phyloP scores from a whole-genome alignment of 169 alveolate species.

The Cryptosporidium tyzzeri region DNA sequence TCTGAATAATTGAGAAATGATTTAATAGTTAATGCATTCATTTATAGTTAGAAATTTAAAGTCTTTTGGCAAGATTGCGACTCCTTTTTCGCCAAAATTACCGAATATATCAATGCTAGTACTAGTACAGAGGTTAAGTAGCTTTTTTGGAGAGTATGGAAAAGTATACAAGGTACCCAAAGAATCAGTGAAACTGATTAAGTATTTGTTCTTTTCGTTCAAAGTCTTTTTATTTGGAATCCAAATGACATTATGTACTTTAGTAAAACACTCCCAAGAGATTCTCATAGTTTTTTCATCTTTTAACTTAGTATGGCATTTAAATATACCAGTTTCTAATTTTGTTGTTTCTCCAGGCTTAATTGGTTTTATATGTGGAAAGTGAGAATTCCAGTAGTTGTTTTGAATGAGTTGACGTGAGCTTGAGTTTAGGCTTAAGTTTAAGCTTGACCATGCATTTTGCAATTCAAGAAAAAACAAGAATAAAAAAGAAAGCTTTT shows the following conservation, averaged over 20 bases:
- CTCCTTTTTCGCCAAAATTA: not conserved
- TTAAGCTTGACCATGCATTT: not conserved
- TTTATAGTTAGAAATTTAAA: constrained; percentile 37
- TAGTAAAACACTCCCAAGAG: constrained; percentile 63
- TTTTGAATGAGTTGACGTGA: not conserved
- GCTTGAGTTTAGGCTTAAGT: not conserved
- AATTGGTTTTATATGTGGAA: not conserved
- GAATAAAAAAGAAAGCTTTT: too few relatives aligned
- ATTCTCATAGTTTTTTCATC: constrained; percentile 1
- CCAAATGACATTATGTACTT: constrained; percentile 31
- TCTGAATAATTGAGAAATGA: not conserved
- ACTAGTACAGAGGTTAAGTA: constrained; percentile 49
- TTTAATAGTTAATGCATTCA: constrained; percentile 28
- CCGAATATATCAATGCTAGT: constrained; percentile 40
- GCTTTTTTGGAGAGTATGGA: constrained; percentile 36
- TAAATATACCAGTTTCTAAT: constrained; percentile 39
- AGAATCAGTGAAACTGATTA: constrained; percentile 45
- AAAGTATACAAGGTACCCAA: constrained; percentile 45
- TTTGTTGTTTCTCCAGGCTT: not conserved
- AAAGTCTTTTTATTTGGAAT: constrained; percentile 21
- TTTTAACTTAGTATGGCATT: not conserved
- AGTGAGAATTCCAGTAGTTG: constrained; percentile 47
- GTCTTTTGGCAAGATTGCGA: constrained; percentile 12
- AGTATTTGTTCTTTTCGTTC: not conserved
- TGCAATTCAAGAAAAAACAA: not conserved